A percentile compares a stretch with the other conserved stretches of the same genome.
phyloP scores from a whole-genome alignment of 129 eudicot species.

The Flaveria ramosissima region DNA sequence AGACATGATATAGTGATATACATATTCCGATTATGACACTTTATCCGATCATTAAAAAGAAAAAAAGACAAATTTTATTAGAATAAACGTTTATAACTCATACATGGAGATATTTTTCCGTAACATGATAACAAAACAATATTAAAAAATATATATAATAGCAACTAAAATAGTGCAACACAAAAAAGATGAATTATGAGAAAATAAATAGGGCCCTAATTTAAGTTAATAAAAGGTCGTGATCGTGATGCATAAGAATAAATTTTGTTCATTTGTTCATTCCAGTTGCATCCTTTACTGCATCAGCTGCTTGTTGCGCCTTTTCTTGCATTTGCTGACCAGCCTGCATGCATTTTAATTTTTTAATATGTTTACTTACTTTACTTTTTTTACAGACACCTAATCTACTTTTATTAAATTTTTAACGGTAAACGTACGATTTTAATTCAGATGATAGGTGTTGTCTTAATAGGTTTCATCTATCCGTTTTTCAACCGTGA shows the following conservation, averaged over 20 bases:
- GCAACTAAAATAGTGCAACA: conserved; percentile 14
- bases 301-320: conserved; percentile 64
- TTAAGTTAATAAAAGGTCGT: neutral
- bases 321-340: conserved; percentile 56
- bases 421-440: no score
- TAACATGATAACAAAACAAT: neutral
- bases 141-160: neutral
- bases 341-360: conserved; percentile 40
- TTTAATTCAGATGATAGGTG: no score
- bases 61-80: no score
- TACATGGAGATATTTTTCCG: neutral
- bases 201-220: conserved; percentile 12
- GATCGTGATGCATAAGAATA: conserved; percentile 8
- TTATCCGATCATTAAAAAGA: no score
- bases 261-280: conserved; percentile 47
- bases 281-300: conserved; percentile 75
- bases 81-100: no score
- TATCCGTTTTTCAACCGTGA: no score
- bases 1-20: no score
- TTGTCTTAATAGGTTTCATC: no score
- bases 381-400: no score
- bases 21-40: no score
- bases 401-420: neutral
- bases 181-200: neutral
- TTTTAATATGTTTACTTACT: no score